phyloP scores from a whole-genome alignment of 1,284 basidiomycete genomes.

The Cryptococcus hybrid region DNA sequence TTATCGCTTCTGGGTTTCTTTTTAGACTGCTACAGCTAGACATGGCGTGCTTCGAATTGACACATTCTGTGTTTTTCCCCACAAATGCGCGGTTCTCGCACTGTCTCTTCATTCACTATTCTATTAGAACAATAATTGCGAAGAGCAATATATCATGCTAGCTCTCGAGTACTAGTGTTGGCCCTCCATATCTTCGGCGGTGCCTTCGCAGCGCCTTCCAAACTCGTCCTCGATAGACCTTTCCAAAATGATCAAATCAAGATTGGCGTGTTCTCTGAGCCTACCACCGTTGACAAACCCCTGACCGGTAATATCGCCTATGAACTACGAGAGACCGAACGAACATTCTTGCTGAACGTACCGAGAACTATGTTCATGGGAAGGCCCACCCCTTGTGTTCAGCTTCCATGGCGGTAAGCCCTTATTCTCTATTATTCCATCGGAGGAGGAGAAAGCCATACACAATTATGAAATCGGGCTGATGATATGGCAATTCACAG shows the following conservation, averaged over 20 bases:
- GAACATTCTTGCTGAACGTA: conserved; percentile 24
- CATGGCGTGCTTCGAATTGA: too few relatives aligned
- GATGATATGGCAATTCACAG: conserved; percentile 3
- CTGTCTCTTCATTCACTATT: background rate
- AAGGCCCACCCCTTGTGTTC: conserved; percentile 19
- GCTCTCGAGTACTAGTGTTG: too few relatives aligned
- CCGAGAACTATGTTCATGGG: conserved; percentile 14
- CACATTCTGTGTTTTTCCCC: too few relatives aligned
- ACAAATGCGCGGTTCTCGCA: background rate
- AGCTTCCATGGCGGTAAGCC: conserved; percentile 30
- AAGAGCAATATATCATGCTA: too few relatives aligned
- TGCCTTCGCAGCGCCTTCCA: background rate
- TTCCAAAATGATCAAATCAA: background rate
- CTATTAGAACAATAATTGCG: too few relatives aligned
- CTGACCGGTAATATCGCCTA: conserved; percentile 4
- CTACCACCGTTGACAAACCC: background rate
- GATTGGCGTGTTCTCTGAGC: too few relatives aligned
- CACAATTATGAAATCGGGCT: background rate
- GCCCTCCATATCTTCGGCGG: background rate
- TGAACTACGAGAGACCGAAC: conserved; percentile 11
- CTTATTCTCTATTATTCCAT: background rate
- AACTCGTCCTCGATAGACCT: background rate
- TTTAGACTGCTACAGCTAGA: too few relatives aligned
- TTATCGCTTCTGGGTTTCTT: too few relatives aligned
- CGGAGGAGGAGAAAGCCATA: background rate